Percentiles rank a stretch among this genome's conserved stretches.
phyloP scores from a whole-genome alignment of 768 basidiomycete species.

The Mrakia hoshinonis region DNA sequence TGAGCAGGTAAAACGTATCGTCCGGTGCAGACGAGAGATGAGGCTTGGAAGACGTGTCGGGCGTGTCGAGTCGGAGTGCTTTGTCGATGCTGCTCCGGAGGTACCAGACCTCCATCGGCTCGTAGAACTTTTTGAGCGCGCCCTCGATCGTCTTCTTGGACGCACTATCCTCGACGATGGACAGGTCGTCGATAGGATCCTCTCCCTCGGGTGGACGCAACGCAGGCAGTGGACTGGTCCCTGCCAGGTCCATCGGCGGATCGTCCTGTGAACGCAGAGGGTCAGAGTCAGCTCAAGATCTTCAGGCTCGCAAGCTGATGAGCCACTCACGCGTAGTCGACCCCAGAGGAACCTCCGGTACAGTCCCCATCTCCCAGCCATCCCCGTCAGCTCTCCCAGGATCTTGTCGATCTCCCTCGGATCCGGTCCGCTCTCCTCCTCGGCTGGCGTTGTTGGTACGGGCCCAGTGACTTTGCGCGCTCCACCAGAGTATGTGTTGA shows the following conservation, averaged over 20 bases:
- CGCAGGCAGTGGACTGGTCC: background rate
- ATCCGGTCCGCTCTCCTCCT: constrained; percentile 54
- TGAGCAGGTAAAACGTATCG: constrained; percentile 92
- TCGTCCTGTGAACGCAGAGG: constrained; percentile 12
- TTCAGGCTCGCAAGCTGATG: background rate
- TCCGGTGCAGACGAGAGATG: constrained; percentile 49
- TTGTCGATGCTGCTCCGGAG: constrained; percentile 76
- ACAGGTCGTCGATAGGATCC: constrained; percentile 18
- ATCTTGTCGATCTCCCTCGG: constrained; percentile 85
- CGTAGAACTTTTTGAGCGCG: constrained; percentile 64
- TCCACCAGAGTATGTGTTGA: constrained; percentile 25
- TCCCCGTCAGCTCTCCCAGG: constrained; percentile 75
- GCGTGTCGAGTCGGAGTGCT: constrained; percentile 74
- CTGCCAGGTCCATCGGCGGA: background rate
- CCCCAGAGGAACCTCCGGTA: constrained; percentile 80
- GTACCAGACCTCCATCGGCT: constrained; percentile 89
- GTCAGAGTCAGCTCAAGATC: background rate
- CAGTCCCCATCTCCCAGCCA: constrained; percentile 84
- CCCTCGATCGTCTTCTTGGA: constrained; percentile 52
- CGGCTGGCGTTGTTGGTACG: constrained; percentile 18
- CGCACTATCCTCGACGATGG: constrained; percentile 35
- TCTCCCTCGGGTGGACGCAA: background rate
- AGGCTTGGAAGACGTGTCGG: constrained; percentile 58
- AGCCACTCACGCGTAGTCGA: constrained; percentile 52
- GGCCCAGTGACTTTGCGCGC: constrained; percentile 1